Base-by-base conservation (phyloP, 768 basidiomycete genomes). In the Mycena maculata region DNA sequence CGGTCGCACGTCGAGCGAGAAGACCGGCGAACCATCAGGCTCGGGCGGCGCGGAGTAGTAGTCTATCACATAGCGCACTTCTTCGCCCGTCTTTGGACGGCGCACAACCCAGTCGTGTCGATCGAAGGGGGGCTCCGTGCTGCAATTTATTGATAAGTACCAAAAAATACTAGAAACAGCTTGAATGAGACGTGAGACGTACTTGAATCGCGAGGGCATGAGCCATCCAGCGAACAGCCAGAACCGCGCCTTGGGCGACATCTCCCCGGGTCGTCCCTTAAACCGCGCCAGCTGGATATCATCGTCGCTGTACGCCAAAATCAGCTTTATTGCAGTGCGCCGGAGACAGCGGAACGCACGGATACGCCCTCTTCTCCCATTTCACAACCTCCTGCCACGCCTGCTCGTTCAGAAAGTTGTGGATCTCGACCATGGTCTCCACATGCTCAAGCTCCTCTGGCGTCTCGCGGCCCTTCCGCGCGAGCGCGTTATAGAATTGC, bases 71-170 rank as follows among this genome's bases (percentile, higher is more conserved):
- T 99, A 97, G 76, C 94, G 92, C 56, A 95, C 91, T 78, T 95
- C 92, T 71, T 93, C 88, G 20, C 92, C 90, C 1, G 91, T 90
- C 42, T 83, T 82, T 33, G 91, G 89, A 56, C 97, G 90, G 31
- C 92, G 92, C 59, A 99, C 86, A 57, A 98, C 80, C 98, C 98
- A 99, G 81, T 99, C 98, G 77, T 99, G 98, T 10, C 98, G 90
- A 76, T 99, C 98, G 75, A 99, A 99, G 1, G 97, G 98, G 6
- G 95, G 93, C 74, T 95, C 92, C 44, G 89, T 84, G 80, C 96
- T 99, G 56, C 6, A 22, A 36, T 15, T 4, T 23, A 25, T 53
- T n/a, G n/a, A n/a, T n/a, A n/a, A n/a, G n/a, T n/a, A n/a, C n/a
- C n/a, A n/a, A n/a, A n/a, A n/a, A n/a, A n/a, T n/a, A n/a, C n/a